A percentile compares a stretch with the other conserved stretches of the same genome.
phyloP scores from a whole-genome alignment of 129 eudicot genomes.

The Calendula officinalis region DNA sequence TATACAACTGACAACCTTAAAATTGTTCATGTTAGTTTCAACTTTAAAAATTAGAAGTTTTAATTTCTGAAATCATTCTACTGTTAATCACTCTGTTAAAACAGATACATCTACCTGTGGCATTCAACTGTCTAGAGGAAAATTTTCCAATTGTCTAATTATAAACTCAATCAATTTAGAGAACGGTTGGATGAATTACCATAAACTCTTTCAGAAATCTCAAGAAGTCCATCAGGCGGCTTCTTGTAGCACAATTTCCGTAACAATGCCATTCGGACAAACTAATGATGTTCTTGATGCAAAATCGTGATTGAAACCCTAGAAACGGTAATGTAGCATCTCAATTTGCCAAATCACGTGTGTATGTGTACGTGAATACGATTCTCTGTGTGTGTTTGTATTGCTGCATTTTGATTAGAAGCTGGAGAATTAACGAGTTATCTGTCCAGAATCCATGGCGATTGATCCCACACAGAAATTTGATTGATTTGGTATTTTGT shows the following conservation, averaged over 20 bases:
- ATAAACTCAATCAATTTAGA: background rate
- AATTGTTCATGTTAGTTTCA: background rate
- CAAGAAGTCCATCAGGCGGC: constrained; percentile 45
- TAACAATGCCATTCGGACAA: background rate
- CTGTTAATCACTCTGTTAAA: background rate
- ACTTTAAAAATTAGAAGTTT: background rate
- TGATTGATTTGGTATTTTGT: constrained; percentile 4
- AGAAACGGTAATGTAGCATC: constrained; percentile 19
- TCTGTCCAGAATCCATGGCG: constrained; percentile 10
- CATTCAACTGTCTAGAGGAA: background rate
- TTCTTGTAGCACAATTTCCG: background rate
- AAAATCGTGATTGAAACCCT: constrained; percentile 32
- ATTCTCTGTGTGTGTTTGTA: background rate
- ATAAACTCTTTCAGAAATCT: constrained; percentile 45
- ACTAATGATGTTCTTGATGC: background rate
- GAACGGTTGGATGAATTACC: constrained; percentile 14
- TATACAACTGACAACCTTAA: constrained; percentile 14
- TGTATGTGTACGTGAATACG: no score
- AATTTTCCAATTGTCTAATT: background rate
- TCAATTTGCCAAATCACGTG: constrained; percentile 19
- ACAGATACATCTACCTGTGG: background rate
- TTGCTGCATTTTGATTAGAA: background rate
- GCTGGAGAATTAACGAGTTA: constrained; percentile 19
- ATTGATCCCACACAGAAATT: constrained; percentile 7
- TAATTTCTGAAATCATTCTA: background rate